These are phyloP conservation scores for Papiliotrema terrestris DNA, from an alignment of 1,284 basidiomycete genomes.

Conservation along the genomic window DNA sequence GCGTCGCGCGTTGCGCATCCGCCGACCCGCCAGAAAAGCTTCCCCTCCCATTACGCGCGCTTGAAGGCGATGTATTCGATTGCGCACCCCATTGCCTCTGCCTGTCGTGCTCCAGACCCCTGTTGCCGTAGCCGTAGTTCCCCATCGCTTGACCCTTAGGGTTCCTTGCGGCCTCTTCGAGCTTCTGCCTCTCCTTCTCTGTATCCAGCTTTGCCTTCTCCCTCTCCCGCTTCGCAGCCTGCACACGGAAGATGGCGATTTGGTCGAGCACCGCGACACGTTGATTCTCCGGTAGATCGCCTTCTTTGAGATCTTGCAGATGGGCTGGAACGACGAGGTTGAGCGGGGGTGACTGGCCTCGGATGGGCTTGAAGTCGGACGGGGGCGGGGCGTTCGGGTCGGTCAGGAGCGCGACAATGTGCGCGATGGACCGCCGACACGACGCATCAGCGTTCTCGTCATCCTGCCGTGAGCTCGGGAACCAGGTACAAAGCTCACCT, in stretches of 20 bases:
- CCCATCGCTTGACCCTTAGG: conserved; percentile 7
- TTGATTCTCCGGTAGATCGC: conserved; percentile 92
- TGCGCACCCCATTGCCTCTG: conserved; percentile 9
- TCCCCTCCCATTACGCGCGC: conserved; percentile 1
- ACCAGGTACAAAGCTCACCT: conserved; percentile 55
- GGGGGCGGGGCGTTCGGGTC: conserved; percentile 45
- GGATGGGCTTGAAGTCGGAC: conserved; percentile 56
- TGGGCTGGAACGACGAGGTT: conserved; percentile 80
- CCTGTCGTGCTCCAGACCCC: background rate
- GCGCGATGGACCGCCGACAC: conserved; percentile 40
- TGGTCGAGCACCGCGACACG: conserved; percentile 89
- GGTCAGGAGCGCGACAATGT: conserved; percentile 43
- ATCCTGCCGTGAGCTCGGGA: conserved; percentile 21
- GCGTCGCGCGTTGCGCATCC: conserved; percentile 5
- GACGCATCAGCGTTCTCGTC: conserved; percentile 46
- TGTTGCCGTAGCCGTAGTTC: conserved; percentile 33
- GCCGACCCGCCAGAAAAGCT: background rate
- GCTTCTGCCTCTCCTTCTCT: conserved; percentile 39
- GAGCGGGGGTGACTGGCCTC: conserved; percentile 26
- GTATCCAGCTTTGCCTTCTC: conserved; percentile 72
- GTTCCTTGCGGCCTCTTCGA: conserved; percentile 7
- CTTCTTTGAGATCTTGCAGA: conserved; percentile 88
- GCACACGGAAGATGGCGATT: conserved; percentile 87
- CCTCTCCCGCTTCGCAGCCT: conserved; percentile 76
- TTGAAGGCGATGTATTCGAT: conserved; percentile 7